These are phyloP conservation scores for Aspergillus calidoustus DNA, from an alignment of 2,329 filamentous ascomycete genomes.

Conservation along the genomic window DNA sequence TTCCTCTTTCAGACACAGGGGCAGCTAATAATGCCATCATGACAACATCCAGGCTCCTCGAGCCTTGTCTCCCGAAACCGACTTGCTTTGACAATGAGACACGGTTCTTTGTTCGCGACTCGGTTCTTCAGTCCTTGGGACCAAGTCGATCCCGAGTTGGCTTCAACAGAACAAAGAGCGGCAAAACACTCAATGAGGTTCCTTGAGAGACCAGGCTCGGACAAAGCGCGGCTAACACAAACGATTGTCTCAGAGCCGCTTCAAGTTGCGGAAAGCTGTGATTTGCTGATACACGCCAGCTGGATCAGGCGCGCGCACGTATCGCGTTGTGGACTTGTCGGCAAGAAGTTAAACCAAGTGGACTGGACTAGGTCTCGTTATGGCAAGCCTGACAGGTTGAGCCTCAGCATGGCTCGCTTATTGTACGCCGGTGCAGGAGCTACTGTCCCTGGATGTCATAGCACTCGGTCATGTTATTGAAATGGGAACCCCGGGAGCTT, in stretches of 20 bases:
- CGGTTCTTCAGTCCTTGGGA: too few species aligned
- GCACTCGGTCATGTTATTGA: too few species aligned
- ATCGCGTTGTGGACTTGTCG: too few species aligned
- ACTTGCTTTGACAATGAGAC: not conserved
- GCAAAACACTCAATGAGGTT: not conserved
- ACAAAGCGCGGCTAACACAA: not conserved
- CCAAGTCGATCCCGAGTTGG: too few species aligned
- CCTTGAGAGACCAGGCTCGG: not conserved
- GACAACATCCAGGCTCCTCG: not conserved
- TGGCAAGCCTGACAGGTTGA: too few species aligned
- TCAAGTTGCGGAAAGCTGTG: not conserved
- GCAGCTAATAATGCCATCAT: not conserved
- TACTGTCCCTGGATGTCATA: too few species aligned
- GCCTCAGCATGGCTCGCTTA: too few species aligned
- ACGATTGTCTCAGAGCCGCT: not conserved
- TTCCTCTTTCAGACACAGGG: not conserved
- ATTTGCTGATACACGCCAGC: not conserved
- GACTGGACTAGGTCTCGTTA: too few species aligned
- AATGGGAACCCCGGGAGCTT: too few species aligned
- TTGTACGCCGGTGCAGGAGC: too few species aligned
- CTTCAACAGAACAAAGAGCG: not conserved
- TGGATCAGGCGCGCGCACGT: too few species aligned
- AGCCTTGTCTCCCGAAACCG: not conserved
- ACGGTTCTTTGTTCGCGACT: not conserved
- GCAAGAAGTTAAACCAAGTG: too few species aligned